Evolutionary conservation across 1,284 basidiomycete species (phyloP).

Genomic region (Pascua sp.): DNA sequence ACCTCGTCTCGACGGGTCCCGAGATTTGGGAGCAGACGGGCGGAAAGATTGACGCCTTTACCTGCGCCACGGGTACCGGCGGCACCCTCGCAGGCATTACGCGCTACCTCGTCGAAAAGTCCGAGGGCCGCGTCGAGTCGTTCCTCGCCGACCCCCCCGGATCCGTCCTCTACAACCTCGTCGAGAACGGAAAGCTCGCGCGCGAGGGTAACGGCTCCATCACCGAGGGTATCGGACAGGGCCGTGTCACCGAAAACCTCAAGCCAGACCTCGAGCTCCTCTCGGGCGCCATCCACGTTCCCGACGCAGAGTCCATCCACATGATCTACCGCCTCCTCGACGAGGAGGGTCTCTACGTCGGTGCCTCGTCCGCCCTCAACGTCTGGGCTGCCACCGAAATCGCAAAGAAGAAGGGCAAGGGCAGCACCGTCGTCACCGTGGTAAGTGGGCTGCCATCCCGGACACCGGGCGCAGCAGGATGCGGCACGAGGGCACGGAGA

Average conservation of each 20-base stretch:
- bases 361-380: conserved; percentile 93
- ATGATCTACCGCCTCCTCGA: conserved; percentile 94
- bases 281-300: conserved; percentile 76
- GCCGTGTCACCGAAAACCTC: conserved; percentile 92
- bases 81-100: conserved; percentile 91
- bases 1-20: conserved; percentile 88
- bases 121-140: conserved; percentile 73
- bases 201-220: conserved; percentile 79
- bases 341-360: conserved; percentile 90
- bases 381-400: conserved; percentile 90
- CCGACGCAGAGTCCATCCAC: conserved; percentile 83
- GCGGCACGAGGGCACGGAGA: too few species aligned
- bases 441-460: conserved; percentile 44
- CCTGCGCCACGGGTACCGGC: conserved; percentile 91
- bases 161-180: conserved; percentile 81
- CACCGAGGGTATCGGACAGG: conserved; percentile 99
- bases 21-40: conserved; percentile 93
- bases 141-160: conserved; percentile 98
- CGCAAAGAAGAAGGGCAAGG: conserved; percentile 71
- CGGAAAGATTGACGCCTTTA: conserved; percentile 80
- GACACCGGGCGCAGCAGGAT: neutral
- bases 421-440: conserved; percentile 83
- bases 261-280: conserved; percentile 76
- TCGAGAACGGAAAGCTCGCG: conserved; percentile 76
- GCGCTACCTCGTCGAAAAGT: conserved; percentile 79